Evolutionary conservation across 495 filamentous ascomycete genomes (phyloP), one percentile per base, ranked within the genome.

Genomic region (Podospora conica): DNA sequence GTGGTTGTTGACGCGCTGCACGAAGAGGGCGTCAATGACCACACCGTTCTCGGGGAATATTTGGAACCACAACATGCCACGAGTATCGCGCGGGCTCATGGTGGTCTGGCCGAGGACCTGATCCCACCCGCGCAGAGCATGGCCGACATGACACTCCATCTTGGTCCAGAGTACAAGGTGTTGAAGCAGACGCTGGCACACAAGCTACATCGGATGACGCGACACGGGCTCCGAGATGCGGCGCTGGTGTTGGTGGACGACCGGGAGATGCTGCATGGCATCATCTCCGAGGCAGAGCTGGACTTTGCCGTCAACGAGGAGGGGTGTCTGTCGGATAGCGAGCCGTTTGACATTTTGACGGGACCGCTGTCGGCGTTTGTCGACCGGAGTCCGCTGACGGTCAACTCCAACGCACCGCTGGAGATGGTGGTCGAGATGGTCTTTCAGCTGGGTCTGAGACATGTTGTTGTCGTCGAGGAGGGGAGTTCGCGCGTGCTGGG

Each of bases 361-460:
- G 70, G 74, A 18, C 68, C 76, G 3, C 62, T 87, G 25, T 72
- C 73, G 11, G 70, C 69, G 15, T 84, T 87, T 67, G 80, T 86
- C 9, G 84, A 87, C 70, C 74, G 81, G 18, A 86, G 82, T 20
- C 83, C 83, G 25, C 58, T 86, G 62, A 80, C 74, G 8, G 71
- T 87, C 12, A 81, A 76, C 65, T 81, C 76, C 1, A 78, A 79
- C 55, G 82, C 84, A 57, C 84, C 84, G 40, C 74, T 87, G 71
- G 84, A 87, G 74, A 85, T 84, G 74, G 78, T 78, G 12, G 80
- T 85, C 25, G 83, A 86, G 77, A 82, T 86, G 80, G 85, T 87
- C 77, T 81, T 79, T 15, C 84, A 82, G 70, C 68, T 87, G 55
- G 84, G 84, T 0, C 61, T 87, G 67, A 71, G 83, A 65, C 74